A percentile compares a stretch with the other conserved stretches of the same genome.
These are phyloP conservation scores for Colletotrichum orbiculare DNA, from an alignment of 2,329 filamentous ascomycete genomes.

Conservation along the genomic window DNA sequence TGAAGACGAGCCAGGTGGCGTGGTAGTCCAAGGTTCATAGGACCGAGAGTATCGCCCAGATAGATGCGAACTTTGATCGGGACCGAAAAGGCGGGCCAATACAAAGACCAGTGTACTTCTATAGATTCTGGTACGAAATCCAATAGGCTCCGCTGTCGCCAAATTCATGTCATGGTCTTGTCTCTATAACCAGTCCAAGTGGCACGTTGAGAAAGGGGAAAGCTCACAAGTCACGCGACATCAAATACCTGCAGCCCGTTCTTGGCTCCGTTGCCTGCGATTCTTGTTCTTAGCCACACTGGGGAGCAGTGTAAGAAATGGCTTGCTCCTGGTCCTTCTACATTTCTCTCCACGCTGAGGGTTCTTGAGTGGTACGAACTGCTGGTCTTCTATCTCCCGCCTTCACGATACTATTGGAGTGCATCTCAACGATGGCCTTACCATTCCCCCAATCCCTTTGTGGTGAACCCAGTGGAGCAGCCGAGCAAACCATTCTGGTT, in stretches of 20 bases:
- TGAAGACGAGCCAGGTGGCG: conserved; percentile 64
- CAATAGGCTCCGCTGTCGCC: conserved; percentile 72
- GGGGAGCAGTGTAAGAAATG: not conserved
- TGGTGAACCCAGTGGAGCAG: conserved; percentile 63
- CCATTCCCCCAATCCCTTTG: conserved; percentile 57
- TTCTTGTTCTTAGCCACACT: conserved; percentile 34
- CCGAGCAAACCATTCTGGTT: conserved; percentile 82
- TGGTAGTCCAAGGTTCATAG: conserved; percentile 68
- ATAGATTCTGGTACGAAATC: conserved; percentile 58
- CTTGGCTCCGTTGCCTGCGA: conserved; percentile 73
- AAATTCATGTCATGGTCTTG: conserved; percentile 74
- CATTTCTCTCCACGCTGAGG: conserved; percentile 86
- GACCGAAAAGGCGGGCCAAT: conserved; percentile 59
- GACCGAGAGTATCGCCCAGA: conserved; percentile 64
- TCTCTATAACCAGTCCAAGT: conserved; percentile 71
- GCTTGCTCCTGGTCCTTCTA: conserved; percentile 78
- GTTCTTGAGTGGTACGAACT: conserved; percentile 75
- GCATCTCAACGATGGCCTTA: conserved; percentile 67
- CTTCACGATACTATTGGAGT: conserved; percentile 71
- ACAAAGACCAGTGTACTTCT: conserved; percentile 56
- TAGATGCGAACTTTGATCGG: conserved; percentile 63
- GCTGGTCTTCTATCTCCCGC: conserved; percentile 69
- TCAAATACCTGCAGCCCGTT: conserved; percentile 69
- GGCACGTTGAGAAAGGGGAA: too few species aligned
- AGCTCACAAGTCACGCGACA: too few species aligned